Evolutionary conservation across 148 eudicot genomes (phyloP).

Genomic region (Mesembryanthemum crystallinum): DNA sequence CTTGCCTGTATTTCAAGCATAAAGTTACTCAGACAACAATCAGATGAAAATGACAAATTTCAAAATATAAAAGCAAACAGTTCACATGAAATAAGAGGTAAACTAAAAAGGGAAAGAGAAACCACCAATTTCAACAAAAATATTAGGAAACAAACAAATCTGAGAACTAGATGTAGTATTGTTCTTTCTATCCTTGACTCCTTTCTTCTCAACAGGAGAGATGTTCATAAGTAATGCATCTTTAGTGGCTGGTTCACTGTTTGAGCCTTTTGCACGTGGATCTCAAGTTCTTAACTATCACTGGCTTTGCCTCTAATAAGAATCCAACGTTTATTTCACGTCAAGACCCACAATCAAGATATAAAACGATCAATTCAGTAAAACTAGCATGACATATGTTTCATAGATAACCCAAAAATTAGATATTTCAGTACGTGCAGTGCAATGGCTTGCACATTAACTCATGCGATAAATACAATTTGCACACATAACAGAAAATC

Average conservation of each 20-base stretch:
- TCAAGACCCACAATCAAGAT: not conserved
- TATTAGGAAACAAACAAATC: not conserved
- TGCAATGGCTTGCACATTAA: not conserved
- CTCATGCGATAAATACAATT: not conserved
- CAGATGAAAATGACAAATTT: not conserved
- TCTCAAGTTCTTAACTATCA: not conserved
- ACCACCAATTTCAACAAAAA: not conserved
- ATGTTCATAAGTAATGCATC: not conserved
- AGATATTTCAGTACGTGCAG: not conserved
- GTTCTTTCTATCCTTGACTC: not conserved
- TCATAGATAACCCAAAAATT: not conserved
- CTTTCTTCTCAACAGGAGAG: not conserved
- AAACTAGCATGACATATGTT: not conserved
- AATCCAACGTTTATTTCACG: not conserved
- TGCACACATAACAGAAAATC: not conserved
- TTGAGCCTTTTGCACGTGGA: not conserved
- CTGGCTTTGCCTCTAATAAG: not conserved
- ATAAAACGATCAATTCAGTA: not conserved
- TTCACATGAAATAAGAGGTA: not conserved
- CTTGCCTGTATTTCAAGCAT: constrained; percentile 51
- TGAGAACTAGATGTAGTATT: not conserved
- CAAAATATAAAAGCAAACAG: not conserved
- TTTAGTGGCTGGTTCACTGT: not conserved
- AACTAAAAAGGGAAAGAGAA: not conserved
- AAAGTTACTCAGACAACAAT: not conserved